Base-by-base conservation (phyloP, 306 rosid genomes). In the Acacia acuminata region DNA sequence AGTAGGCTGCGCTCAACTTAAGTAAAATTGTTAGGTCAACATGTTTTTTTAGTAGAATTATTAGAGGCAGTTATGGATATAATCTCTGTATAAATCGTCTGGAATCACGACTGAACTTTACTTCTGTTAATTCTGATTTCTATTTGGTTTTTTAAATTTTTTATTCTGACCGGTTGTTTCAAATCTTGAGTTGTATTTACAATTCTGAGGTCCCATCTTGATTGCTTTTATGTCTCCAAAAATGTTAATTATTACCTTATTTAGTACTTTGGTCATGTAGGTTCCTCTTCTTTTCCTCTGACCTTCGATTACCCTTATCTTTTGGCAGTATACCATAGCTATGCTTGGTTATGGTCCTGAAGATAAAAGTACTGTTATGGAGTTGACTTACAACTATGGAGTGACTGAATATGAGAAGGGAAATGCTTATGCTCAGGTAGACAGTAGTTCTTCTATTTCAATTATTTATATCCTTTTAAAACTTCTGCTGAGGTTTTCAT, bases 401-500 rank as follows among this genome's bases (percentile, higher is more conserved):
- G 88, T 96, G 87, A 91, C 89, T 14, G 92, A 94, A 44, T 96
- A 96, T 71, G 87, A 91, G 53, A 89, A 88, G 43, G 97, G 99
- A 77, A 91, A 96, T 84, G 99, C 92, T 66, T 96, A 96, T 87
- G 98, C 93, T 70, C 97, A 94, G 99, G 98, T 94, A 68, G 72
- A 71, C 82, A 60, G 0, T 75, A 79, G 38, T 43, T 71, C 66
- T 44, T 53, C 55, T 65, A 38, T 22, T 51, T 61, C 71, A 69
- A 72, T 85, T 82, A 20, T 73, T 82, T 73, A 61, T 30, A 58
- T 71, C 40, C 51, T 75, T 42, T 70, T 64, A 48, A 79, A 69
- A 81, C 40, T 64, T 32, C 78, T 63, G 74, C 58, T 63, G 70
- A 66, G 22, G 36, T 64, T 34, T 50, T 16, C 19, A 56, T 53